phyloP scores from a whole-genome alignment of 2,329 filamentous ascomycete species.

The Alternaria infectoria region DNA sequence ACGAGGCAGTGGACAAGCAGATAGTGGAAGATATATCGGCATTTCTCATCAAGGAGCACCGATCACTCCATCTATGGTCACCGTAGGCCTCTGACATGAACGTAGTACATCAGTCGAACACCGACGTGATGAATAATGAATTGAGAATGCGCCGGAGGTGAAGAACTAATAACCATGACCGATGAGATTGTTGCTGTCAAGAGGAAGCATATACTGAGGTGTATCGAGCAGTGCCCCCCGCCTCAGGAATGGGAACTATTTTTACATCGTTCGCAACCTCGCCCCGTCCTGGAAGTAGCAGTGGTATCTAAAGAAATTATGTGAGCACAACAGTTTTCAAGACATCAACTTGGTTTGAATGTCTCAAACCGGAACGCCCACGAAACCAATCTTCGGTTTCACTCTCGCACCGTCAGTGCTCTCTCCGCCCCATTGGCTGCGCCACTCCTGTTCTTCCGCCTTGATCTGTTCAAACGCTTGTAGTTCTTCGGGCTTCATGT shows the following conservation, averaged over 20 bases:
- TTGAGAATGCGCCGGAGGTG: neutral
- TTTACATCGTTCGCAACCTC: neutral
- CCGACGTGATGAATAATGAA: neutral
- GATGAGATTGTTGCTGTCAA: neutral
- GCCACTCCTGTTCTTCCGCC: constrained; percentile 72
- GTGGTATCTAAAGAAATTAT: neutral
- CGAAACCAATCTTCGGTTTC: constrained; percentile 56
- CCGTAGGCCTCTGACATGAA: neutral
- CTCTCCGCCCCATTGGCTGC: constrained; percentile 75
- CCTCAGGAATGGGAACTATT: neutral
- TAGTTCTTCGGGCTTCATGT: constrained; percentile 74
- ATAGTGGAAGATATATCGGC: neutral
- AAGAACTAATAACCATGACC: neutral
- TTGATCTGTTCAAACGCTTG: constrained; percentile 73
- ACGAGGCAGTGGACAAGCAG: neutral
- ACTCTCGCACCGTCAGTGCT: constrained; percentile 58
- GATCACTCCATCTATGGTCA: neutral
- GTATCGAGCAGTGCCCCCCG: neutral
- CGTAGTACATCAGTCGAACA: neutral
- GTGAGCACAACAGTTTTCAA: neutral
- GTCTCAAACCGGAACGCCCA: constrained; percentile 55
- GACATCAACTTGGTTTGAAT: neutral
- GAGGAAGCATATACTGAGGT: neutral
- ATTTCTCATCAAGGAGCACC: neutral
- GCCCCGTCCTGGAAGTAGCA: neutral